Percentiles rank a stretch among this genome's conserved stretches.
These are phyloP conservation scores for Claviceps digitariae DNA, from an alignment of 2,329 filamentous ascomycete genomes.

Conservation along the genomic window DNA sequence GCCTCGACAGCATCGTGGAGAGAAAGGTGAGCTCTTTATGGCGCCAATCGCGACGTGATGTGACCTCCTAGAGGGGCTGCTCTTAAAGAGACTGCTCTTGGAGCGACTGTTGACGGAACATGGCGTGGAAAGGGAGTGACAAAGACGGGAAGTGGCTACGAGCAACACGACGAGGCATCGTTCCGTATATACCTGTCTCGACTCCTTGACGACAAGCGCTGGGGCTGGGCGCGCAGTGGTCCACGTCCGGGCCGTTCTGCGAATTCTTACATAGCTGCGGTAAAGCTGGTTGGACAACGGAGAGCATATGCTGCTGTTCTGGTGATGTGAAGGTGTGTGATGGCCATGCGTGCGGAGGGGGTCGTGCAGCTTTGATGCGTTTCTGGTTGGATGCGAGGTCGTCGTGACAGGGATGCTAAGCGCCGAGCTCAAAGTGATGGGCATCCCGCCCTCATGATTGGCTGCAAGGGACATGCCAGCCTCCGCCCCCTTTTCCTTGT, in stretches of 20 bases:
- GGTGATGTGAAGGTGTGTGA: slow-evolving; percentile 2
- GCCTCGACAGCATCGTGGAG: slow-evolving; percentile 28
- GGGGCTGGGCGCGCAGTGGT: background rate
- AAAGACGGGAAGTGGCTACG: slow-evolving; percentile 16
- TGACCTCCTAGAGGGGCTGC: slow-evolving; percentile 32
- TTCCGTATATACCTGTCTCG: slow-evolving; percentile 38
- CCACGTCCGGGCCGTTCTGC: background rate
- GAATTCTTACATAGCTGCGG: slow-evolving; percentile 1
- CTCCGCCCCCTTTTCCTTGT: background rate
- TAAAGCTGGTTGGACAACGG: background rate
- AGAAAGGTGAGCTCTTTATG: slow-evolving; percentile 16
- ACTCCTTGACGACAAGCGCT: slow-evolving; percentile 13
- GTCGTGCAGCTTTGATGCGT: slow-evolving; percentile 4
- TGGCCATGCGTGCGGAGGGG: slow-evolving; percentile 5
- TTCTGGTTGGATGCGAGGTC: slow-evolving; percentile 27
- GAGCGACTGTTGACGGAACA: slow-evolving; percentile 37
- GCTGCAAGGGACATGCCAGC: background rate
- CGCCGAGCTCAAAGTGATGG: slow-evolving; percentile 16
- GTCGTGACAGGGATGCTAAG: slow-evolving; percentile 24
- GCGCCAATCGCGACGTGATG: slow-evolving; percentile 20
- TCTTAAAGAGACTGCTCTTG: no score
- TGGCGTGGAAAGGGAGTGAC: slow-evolving; percentile 32
- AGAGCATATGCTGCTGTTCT: background rate
- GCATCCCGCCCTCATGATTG: slow-evolving; percentile 2
- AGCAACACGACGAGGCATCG: slow-evolving; percentile 27